These are phyloP conservation scores for Globisporangium spiculum DNA, from an alignment of 352 stramenopile species.

Conservation along the genomic window DNA sequence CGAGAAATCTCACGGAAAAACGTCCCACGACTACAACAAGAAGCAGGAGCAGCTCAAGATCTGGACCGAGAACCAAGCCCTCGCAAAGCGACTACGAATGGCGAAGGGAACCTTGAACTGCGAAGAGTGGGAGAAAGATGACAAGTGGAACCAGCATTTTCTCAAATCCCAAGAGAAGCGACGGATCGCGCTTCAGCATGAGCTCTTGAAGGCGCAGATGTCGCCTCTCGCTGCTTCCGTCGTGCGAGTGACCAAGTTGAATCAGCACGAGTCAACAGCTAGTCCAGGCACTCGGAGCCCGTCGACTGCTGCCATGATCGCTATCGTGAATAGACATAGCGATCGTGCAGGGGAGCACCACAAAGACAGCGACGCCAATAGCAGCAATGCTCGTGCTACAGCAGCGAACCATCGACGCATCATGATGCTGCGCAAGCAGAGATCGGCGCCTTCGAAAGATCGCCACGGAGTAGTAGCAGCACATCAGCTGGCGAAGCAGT, in stretches of 20 bases:
- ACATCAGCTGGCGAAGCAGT: slow-evolving; percentile 3
- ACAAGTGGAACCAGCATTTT: slow-evolving; percentile 71
- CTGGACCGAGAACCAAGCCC: slow-evolving; percentile 67
- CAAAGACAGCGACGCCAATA: not conserved
- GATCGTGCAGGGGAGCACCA: not conserved
- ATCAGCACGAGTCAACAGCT: slow-evolving; percentile 17
- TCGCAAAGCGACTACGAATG: slow-evolving; percentile 59
- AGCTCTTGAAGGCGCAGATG: slow-evolving; percentile 42
- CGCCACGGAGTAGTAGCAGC: not conserved
- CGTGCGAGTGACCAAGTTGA: slow-evolving; percentile 25
- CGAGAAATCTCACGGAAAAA: not conserved
- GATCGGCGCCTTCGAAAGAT: slow-evolving; percentile 7
- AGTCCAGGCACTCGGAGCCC: slow-evolving; percentile 2
- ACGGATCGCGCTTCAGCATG: slow-evolving; percentile 47
- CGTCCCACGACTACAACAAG: slow-evolving; percentile 53
- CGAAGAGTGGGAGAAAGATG: slow-evolving; percentile 72
- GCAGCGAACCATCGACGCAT: slow-evolving; percentile 60
- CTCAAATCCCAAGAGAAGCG: slow-evolving; percentile 55
- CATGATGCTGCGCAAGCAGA: slow-evolving; percentile 49
- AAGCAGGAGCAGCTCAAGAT: slow-evolving; percentile 71
- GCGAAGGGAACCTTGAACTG: slow-evolving; percentile 62
- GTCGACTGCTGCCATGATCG: not conserved
- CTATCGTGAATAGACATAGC: not conserved
- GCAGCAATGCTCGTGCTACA: slow-evolving; percentile 20
- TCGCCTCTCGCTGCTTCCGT: slow-evolving; percentile 40